phyloP scores from a whole-genome alignment of 257 asterid genomes.

The Nicotiana benthamiana region DNA sequence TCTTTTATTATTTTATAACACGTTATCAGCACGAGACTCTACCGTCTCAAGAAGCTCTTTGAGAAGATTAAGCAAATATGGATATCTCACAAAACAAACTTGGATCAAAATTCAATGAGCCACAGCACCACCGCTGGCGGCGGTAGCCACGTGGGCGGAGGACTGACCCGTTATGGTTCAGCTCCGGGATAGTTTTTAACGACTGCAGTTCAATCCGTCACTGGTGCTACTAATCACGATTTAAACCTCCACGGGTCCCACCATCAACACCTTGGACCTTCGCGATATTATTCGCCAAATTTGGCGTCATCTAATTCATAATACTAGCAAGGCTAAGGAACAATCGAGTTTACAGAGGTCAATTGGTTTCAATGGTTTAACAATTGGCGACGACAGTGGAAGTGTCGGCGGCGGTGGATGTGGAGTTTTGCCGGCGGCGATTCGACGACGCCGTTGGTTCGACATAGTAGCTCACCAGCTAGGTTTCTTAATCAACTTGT shows the following conservation, averaged over 20 bases:
- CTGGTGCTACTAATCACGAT: conserved; percentile 29
- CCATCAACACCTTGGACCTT: conserved; percentile 14
- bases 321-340: not conserved
- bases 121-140: conserved; percentile 14
- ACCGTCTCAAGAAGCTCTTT: too few species aligned
- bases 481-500: conserved; percentile 69
- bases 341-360: conserved; percentile 28
- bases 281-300: conserved; percentile 36
- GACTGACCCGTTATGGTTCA: conserved; percentile 61
- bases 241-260: conserved; percentile 24
- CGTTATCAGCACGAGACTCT: too few species aligned
- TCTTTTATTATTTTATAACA: too few species aligned
- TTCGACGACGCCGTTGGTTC: conserved; percentile 35
- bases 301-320: not conserved
- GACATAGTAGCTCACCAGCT: conserved; percentile 79
- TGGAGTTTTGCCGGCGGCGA: conserved; percentile 7
- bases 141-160: conserved; percentile 10
- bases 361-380: conserved; percentile 16
- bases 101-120: conserved; percentile 44
- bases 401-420: conserved; percentile 14
- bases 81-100: too few species aligned
- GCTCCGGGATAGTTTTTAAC: conserved; percentile 59
- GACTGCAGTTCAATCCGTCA: conserved; percentile 46
- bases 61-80: too few species aligned
- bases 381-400: not conserved